Evolutionary conservation across 257 asterid species (phyloP).

Genomic region (Solanum medicagineum): DNA sequence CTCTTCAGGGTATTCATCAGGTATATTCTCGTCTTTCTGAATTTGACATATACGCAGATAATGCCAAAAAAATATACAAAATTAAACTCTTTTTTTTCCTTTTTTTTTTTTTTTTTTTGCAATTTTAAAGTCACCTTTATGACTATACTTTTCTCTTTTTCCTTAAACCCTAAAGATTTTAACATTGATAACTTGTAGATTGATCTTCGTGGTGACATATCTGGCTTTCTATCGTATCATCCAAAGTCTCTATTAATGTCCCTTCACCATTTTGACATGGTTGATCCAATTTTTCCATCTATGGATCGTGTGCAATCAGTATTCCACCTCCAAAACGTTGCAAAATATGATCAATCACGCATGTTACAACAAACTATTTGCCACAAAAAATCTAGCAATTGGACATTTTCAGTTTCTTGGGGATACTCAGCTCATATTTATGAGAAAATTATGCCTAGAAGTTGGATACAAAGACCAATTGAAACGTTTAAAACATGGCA

Average conservation of each 20-base stretch:
- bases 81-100: too few species aligned
- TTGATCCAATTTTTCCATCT: constrained; percentile 37
- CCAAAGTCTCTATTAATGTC: constrained; percentile 36
- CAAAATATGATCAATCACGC: constrained; percentile 33
- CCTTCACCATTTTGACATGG: constrained; percentile 52
- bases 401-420: constrained; percentile 63
- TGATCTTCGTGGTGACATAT: constrained; percentile 51
- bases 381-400: constrained; percentile 18
- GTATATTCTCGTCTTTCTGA: not conserved
- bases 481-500: constrained; percentile 41
- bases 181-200: constrained; percentile 12
- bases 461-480: constrained; percentile 32
- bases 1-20: constrained; percentile 24
- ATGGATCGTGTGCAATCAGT: constrained; percentile 24
- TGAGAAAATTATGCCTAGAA: constrained; percentile 33
- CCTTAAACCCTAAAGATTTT: not conserved
- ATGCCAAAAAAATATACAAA: not conserved
- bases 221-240: constrained; percentile 53
- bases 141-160: not conserved
- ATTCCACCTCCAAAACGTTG: constrained; percentile 42
- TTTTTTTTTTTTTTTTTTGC: too few species aligned
- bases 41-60: not conserved
- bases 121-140: not conserved
- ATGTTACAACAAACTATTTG: constrained; percentile 50
- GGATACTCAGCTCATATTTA: constrained; percentile 50